A percentile compares a stretch with the other conserved stretches of the same genome.
Evolutionary conservation across 345 rosid genomes (phyloP).

Genomic region (Eucalyptus polyanthemos): DNA sequence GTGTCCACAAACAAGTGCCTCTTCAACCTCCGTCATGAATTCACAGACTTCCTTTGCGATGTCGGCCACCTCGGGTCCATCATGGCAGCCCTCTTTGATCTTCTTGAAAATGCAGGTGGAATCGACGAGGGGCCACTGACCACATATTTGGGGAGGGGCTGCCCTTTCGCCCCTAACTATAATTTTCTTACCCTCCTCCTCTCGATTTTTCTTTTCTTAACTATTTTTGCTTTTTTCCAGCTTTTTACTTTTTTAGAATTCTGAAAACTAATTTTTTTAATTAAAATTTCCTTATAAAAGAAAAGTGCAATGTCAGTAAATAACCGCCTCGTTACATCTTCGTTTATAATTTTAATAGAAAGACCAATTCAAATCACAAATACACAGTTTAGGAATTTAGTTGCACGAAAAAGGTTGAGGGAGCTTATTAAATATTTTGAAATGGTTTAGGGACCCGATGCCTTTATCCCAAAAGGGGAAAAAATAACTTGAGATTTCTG

Average conservation of each 20-base stretch:
- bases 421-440: not conserved
- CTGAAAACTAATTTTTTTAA: not conserved
- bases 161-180: rapidly evolving
- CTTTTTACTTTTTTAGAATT: not conserved
- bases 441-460: not conserved
- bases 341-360: not conserved
- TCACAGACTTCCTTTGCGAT: no score
- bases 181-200: not conserved
- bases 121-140: not conserved
- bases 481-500: not conserved
- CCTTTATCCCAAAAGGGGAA: not conserved
- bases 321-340: not conserved
- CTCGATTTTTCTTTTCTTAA: not conserved
- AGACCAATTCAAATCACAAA: not conserved
- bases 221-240: not conserved
- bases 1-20: not conserved
- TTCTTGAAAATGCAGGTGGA: not conserved
- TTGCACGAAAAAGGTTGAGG: not conserved
- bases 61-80: not conserved
- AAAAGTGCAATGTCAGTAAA: not conserved
- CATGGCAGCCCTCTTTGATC: not conserved
- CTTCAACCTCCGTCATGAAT: no score
- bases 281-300: no score
- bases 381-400: not conserved
- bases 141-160: not conserved